These are phyloP conservation scores for Fonsecaea pedrosoi DNA, from an alignment of 2,329 filamentous ascomycete species.

Conservation along the genomic window DNA sequence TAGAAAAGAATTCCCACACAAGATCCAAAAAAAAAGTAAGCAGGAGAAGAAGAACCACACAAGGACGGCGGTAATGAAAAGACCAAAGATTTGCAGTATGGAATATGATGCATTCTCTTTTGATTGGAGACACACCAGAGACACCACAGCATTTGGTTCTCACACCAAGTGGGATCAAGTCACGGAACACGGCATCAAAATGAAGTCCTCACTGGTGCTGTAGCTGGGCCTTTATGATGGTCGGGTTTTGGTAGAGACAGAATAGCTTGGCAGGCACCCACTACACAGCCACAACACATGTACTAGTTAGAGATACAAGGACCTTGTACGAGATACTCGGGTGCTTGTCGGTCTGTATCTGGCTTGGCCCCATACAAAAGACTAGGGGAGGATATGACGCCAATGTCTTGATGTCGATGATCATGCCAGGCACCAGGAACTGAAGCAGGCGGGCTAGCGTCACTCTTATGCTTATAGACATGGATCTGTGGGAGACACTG, in stretches of 20 bases:
- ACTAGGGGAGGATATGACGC: background rate
- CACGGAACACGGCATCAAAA: conserved; percentile 3
- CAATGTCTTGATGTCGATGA: conserved; percentile 23
- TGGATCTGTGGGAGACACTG: background rate
- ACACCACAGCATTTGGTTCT: too few species aligned
- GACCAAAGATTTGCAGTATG: conserved; percentile 1
- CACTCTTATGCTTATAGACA: background rate
- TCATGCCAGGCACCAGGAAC: conserved; percentile 3
- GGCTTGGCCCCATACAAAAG: too few species aligned
- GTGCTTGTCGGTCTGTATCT: too few species aligned
- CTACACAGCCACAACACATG: conserved; percentile 14
- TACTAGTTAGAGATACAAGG: background rate
- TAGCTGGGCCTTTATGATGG: background rate
- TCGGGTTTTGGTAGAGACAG: background rate
- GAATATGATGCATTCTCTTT: background rate
- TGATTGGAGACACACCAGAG: background rate
- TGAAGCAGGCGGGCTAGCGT: background rate
- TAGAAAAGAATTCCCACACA: conserved; percentile 16
- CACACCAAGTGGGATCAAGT: background rate
- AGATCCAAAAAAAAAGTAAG: conserved; percentile 20
- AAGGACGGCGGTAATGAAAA: conserved; percentile 26
- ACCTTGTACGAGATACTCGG: background rate
- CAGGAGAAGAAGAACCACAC: conserved; percentile 3
- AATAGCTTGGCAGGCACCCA: background rate
- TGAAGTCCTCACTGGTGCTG: too few species aligned